Conservation (phyloP, 768 basidiomycete species). For the Hebeloma cylindrosporum region DNA sequence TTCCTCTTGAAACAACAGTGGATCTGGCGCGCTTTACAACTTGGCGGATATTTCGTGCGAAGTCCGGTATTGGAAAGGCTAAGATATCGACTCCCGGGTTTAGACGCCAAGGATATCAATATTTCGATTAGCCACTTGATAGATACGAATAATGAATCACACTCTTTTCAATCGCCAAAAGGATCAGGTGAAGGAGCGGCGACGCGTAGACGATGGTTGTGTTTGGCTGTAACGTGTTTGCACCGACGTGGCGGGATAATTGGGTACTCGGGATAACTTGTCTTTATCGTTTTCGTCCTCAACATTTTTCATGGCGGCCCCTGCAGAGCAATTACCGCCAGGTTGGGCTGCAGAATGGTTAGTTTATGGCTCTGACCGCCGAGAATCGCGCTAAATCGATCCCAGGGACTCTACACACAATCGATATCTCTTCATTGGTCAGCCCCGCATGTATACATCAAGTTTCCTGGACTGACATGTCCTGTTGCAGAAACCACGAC, state of each 20-base stretch:
- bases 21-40: too few species aligned
- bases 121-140: too few species aligned
- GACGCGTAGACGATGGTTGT: slow-evolving; percentile 15
- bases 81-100: too few species aligned
- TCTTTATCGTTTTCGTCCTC: slow-evolving; percentile 19
- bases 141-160: too few species aligned
- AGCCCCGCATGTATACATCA: slow-evolving; percentile 31
- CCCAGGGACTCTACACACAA: slow-evolving; percentile 77
- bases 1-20: too few species aligned
- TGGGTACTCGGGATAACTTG: slow-evolving; percentile 20
- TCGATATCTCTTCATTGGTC: slow-evolving; percentile 88
- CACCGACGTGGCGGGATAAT: slow-evolving; percentile 26
- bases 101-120: too few species aligned
- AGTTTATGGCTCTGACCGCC: slow-evolving; percentile 16
- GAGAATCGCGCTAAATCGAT: slow-evolving; percentile 19
- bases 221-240: slow-evolving; percentile 29
- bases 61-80: too few species aligned
- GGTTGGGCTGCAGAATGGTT: slow-evolving; percentile 96
- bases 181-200: not conserved
- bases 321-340: slow-evolving; percentile 73
- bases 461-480: slow-evolving; percentile 20
- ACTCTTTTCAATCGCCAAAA: too few species aligned
- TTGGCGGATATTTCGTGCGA: too few species aligned
- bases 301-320: slow-evolving; percentile 44
- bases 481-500: slow-evolving; percentile 71